Evolutionary conservation across 495 filamentous ascomycete genomes (phyloP), one percentile per base, ranked within the genome.

Genomic region (Rhizodiscina lignyota): DNA sequence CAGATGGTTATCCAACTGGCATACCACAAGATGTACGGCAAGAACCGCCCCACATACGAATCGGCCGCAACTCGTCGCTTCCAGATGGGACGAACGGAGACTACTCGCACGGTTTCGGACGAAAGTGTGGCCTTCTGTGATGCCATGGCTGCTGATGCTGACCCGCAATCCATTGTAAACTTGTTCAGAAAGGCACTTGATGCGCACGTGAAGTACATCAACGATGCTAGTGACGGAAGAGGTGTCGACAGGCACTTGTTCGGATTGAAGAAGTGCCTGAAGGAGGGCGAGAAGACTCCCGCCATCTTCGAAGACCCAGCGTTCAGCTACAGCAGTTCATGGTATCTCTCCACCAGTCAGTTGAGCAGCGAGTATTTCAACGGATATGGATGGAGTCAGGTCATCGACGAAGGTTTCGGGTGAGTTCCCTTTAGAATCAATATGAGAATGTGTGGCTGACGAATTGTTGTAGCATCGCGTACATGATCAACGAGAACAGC

Each of bases 401-500:
- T 99, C 15, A 79, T 96, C 38, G 87, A 96, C 53, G 82, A 77
- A 24, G 89, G 89, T 12, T 99, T 83, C 55, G 89, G 91, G 52
- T 55, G 36, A 47, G 52, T 52, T 11, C 4, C 3, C 23, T 13
- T 6, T 0, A 13, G 24, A 6, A 32, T 19, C 16, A 34, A 34
- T 30, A 19, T 20, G 20, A 16, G 15, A 17, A 10, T 18, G 2
- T 1, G 21, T 38, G 15, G 21, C 17, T 32, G 5, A 32, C 13
- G 4, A 21, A 22, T 31, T 32, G 41, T 38, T 48, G 5, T 38
- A 53, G 52, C 16, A 92, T 99, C 56, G 91, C 91, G 10, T 99
- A 99, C 49, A 99, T 99, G 91, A 94, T 99, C 50, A 99, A 99
- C 51, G 89, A 99, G 68, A 92, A 91, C 57, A 77, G 83, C 57